Base-by-base conservation (phyloP, 1,284 basidiomycete genomes). In the Microbotryomycetes sp. region DNA sequence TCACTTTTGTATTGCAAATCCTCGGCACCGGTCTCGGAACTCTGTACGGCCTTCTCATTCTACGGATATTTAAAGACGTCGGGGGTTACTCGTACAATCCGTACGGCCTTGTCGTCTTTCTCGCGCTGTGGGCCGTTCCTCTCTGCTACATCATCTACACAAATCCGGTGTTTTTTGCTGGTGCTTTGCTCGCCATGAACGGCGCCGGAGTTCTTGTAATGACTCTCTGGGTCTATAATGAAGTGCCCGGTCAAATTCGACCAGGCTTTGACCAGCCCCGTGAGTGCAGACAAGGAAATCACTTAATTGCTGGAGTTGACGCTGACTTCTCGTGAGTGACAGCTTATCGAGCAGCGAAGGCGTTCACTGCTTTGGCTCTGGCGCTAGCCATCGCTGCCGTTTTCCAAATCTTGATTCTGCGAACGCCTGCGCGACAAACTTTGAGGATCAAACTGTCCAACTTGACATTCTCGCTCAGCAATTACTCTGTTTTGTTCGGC, bases 21-120 rank as follows among this genome's bases (percentile, higher is more conserved):
- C 62, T 67, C 15, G 72, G 73, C 3, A 70, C 70, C 26, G 64
- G 61, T 24, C 61, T 59, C 28, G 70, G 59, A 57, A 65, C 55
- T 0, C 56, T 59, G 30, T 65, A 50, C 60, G 69, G 45, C 59
- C 70, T 65, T 49, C 69, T 51, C 48, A 62, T 67, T 61, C 65
- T 46, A 48, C 69, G 26, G 58, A 67, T 54, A 54, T 73, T 76
- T 67, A 65, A 67, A 21, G 64, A 75, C 54, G 72, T 75, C 31
- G 76, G 75, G 28, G 75, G 76, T 1, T 75, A 75, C 60, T 55
- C 52, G 16, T 76, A 71, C 65, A 77, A 77, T 58, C 76, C 76
- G 57, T 66, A 59, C 45, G 63, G 54, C 3, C 30, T 61, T 21
- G 16, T 61, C 24, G 46, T 35, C 11, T n/a, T 54, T 5, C 53